Conservation (phyloP, 2,329 filamentous ascomycete genomes). For the Didymella exigua region DNA sequence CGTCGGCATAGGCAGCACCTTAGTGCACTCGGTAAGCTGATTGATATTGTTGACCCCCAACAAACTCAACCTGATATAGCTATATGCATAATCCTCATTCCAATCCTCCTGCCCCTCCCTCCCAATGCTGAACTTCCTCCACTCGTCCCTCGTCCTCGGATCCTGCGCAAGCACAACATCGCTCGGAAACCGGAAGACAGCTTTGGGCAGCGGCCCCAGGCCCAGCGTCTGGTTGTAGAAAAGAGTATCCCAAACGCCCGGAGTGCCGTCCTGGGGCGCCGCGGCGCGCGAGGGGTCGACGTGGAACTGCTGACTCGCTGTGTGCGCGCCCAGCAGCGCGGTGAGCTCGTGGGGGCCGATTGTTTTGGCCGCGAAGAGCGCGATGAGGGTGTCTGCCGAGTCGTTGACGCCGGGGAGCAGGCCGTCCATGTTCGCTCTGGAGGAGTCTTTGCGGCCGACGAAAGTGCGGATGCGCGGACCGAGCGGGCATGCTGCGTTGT, state of each 20-base stretch:
- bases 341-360: slow-evolving; percentile 39
- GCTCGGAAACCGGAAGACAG: slow-evolving; percentile 37
- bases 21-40: slow-evolving; percentile 58
- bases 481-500: slow-evolving; percentile 33
- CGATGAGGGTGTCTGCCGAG: slow-evolving; percentile 35
- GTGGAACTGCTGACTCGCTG: slow-evolving; percentile 37
- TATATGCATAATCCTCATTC: slow-evolving; percentile 47
- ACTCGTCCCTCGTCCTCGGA: slow-evolving; percentile 35
- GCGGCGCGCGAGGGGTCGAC: slow-evolving; percentile 26
- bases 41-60: slow-evolving; percentile 63
- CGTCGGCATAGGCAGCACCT: slow-evolving; percentile 49
- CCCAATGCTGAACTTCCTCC: slow-evolving; percentile 19
- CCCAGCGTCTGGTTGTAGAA: slow-evolving; percentile 43
- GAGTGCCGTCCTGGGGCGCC: slow-evolving; percentile 39
- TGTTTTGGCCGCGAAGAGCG: slow-evolving; percentile 44
- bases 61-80: slow-evolving; percentile 58
- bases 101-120: slow-evolving; percentile 26
- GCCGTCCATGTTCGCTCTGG: slow-evolving; percentile 24
- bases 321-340: slow-evolving; percentile 42
- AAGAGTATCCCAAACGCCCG: slow-evolving; percentile 40
- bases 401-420: slow-evolving; percentile 37
- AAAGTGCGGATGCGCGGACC: slow-evolving; percentile 41
- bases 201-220: slow-evolving; percentile 26
- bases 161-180: slow-evolving; percentile 39
- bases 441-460: slow-evolving; percentile 40